Evolutionary conservation across 306 rosid species (phyloP).

Genomic region (Cucumis cinereus): DNA sequence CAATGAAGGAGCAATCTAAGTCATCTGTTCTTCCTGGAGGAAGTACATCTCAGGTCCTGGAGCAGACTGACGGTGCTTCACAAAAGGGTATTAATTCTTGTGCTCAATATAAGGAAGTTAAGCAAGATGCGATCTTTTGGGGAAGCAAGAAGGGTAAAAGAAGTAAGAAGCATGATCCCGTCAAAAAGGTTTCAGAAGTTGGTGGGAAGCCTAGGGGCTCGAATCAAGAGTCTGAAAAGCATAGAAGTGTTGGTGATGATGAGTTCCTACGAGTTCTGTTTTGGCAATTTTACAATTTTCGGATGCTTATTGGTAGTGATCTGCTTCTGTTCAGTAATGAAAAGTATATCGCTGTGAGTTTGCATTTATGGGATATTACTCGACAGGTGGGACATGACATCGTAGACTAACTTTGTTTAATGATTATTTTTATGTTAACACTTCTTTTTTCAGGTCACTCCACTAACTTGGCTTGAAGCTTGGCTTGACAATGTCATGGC

Average conservation of each 20-base stretch:
- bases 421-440: conserved; percentile 8
- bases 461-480: conserved; percentile 97
- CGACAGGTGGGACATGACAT: conserved; percentile 40
- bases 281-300: conserved; percentile 97
- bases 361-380: conserved; percentile 94
- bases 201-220: conserved; percentile 63
- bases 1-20: conserved; percentile 44
- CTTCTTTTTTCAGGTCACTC: conserved; percentile 51
- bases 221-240: conserved; percentile 73
- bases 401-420: not conserved
- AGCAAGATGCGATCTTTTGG: conserved; percentile 43
- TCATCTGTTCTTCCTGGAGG: conserved; percentile 66
- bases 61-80: conserved; percentile 32
- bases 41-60: conserved; percentile 43
- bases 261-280: conserved; percentile 68
- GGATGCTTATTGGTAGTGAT: conserved; percentile 95
- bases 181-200: conserved; percentile 63
- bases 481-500: conserved; percentile 99
- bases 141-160: conserved; percentile 51
- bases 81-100: conserved; percentile 36
- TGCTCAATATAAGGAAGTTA: conserved; percentile 47
- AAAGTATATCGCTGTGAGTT: conserved; percentile 89
- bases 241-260: conserved; percentile 58
- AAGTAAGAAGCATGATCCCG: conserved; percentile 38
- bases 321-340: conserved; percentile 86